phyloP scores from a whole-genome alignment of 345 rosid species.

The Syzygium aromaticum region DNA sequence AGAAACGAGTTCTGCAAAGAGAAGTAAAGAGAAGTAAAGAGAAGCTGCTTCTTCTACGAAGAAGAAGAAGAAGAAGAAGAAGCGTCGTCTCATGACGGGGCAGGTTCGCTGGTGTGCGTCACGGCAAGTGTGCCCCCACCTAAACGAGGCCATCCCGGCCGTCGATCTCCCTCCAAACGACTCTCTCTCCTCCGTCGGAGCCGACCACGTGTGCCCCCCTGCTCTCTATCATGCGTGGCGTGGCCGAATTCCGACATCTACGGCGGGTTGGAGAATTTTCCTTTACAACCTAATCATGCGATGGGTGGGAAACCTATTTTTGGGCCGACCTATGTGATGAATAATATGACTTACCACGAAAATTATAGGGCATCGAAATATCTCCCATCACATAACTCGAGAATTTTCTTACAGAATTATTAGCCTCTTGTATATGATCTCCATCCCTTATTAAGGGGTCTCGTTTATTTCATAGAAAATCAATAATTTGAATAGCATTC shows the following conservation, averaged over 20 bases:
- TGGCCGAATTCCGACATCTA: background rate
- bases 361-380: background rate
- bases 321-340: background rate
- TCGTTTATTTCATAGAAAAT: no score
- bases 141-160: background rate
- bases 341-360: background rate
- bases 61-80: background rate
- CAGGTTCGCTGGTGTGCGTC: background rate
- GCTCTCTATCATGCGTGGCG: background rate
- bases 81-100: background rate
- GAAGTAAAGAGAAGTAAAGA: background rate
- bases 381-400: background rate
- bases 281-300: background rate
- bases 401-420: no score
- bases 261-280: background rate
- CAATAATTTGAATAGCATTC: no score
- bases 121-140: background rate
- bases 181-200: background rate
- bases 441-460: no score
- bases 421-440: no score
- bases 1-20: background rate
- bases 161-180: background rate
- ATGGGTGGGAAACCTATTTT: background rate
- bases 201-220: background rate
- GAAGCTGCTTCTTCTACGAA: background rate